Evolutionary conservation across 1,139 yeast species (phyloP).

Genomic region (Candida gigantensis): DNA sequence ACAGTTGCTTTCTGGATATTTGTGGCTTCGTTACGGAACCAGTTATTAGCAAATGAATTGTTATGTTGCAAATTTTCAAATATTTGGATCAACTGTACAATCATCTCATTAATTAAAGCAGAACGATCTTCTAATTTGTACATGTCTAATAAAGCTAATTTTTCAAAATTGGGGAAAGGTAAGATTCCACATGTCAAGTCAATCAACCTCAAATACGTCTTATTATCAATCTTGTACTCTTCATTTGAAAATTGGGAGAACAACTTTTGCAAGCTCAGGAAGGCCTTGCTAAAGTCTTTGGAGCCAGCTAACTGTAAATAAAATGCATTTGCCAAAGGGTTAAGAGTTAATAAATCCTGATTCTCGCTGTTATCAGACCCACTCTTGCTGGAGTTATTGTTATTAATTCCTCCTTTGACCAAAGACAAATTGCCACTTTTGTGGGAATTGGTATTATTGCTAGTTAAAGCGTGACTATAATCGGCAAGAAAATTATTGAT

Average conservation of each 20-base stretch:
- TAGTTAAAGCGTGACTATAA: constrained; percentile 34
- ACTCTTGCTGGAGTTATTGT: constrained; percentile 4
- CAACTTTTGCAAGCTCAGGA: constrained; percentile 37
- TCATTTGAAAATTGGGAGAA: constrained; percentile 27
- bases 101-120: constrained; percentile 30
- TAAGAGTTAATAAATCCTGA: constrained; percentile 48
- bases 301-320: constrained; percentile 53
- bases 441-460: constrained; percentile 12
- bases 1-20: constrained; percentile 57
- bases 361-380: constrained; percentile 4
- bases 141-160: constrained; percentile 41
- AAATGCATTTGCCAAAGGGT: constrained; percentile 65
- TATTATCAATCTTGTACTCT: constrained; percentile 25
- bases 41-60: constrained; percentile 39
- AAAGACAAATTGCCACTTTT: constrained; percentile 13
- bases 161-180: constrained; percentile 56
- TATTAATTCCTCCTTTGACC: constrained; percentile 4
- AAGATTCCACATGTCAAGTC: constrained; percentile 61
- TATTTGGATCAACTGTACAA: constrained; percentile 35
- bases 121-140: constrained; percentile 37
- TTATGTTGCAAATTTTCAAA: constrained; percentile 35
- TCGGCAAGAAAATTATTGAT: constrained; percentile 46
- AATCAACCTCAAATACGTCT: constrained; percentile 39
- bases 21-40: constrained; percentile 53
- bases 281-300: constrained; percentile 46